phyloP scores from a whole-genome alignment of 495 filamentous ascomycete species.

The Chlorociboria aeruginascens region DNA sequence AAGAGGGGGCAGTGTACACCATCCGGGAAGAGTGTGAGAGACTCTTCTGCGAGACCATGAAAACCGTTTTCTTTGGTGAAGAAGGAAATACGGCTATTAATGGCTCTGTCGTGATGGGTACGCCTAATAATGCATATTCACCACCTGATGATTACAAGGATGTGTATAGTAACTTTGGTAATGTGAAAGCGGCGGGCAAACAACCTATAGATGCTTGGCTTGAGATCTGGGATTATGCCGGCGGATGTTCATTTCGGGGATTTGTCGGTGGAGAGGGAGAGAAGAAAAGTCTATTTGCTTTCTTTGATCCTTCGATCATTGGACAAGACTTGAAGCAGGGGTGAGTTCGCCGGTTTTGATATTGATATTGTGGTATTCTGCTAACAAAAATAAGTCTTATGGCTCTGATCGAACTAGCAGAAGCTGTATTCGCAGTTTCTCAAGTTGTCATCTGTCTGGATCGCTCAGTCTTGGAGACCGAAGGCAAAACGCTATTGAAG shows the following conservation, averaged over 20 bases:
- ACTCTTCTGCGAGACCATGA: slow-evolving; percentile 94
- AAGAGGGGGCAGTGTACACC: slow-evolving; percentile 83
- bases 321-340: slow-evolving; percentile 74
- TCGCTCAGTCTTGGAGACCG: slow-evolving; percentile 44
- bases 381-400: slow-evolving; percentile 50
- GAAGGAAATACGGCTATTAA: slow-evolving; percentile 52
- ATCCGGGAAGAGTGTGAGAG: slow-evolving; percentile 99
- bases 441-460: slow-evolving; percentile 73
- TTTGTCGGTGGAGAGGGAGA: slow-evolving; percentile 56
- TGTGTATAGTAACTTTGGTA: slow-evolving; percentile 7
- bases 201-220: slow-evolving; percentile 39
- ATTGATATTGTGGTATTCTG: slow-evolving; percentile 1
- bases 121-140: slow-evolving; percentile 16
- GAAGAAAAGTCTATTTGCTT: slow-evolving; percentile 71
- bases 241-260: slow-evolving; percentile 70
- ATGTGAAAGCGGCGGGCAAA: not conserved
- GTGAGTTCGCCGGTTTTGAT: slow-evolving; percentile 39
- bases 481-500: slow-evolving; percentile 53
- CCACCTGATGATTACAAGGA: slow-evolving; percentile 19
- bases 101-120: slow-evolving; percentile 68
- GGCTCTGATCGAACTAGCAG: slow-evolving; percentile 80
- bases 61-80: slow-evolving; percentile 90
- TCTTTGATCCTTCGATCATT: slow-evolving; percentile 61
- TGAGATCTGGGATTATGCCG: slow-evolving; percentile 83
- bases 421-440: slow-evolving; percentile 57